These are phyloP conservation scores for Trichoderma guizhouense DNA, from an alignment of 2,329 filamentous ascomycete genomes.

Conservation along the genomic window DNA sequence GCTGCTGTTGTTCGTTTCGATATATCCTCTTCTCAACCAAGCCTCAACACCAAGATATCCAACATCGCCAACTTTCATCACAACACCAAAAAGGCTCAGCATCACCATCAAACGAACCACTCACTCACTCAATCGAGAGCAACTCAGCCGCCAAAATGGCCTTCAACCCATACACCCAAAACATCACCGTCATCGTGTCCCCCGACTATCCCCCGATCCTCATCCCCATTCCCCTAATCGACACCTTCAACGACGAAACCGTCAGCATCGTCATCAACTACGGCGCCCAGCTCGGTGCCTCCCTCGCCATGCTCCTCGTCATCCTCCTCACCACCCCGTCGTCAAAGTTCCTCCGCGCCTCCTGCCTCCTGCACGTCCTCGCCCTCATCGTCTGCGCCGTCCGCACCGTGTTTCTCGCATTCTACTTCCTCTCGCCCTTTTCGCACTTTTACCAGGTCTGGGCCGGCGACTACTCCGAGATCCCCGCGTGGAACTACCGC, in stretches of 20 bases:
- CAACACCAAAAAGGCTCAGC: not conserved
- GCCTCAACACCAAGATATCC: slow-evolving; percentile 3
- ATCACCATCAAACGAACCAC: not conserved
- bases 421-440: slow-evolving; percentile 60
- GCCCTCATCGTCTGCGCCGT: slow-evolving; percentile 59
- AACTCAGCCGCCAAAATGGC: slow-evolving; percentile 19
- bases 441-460: slow-evolving; percentile 60
- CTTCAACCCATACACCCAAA: slow-evolving; percentile 38
- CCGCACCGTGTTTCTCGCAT: slow-evolving; percentile 54
- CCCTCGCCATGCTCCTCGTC: slow-evolving; percentile 60
- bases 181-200: slow-evolving; percentile 32
- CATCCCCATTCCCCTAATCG: slow-evolving; percentile 34
- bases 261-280: slow-evolving; percentile 57
- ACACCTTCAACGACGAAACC: slow-evolving; percentile 32
- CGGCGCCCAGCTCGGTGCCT: slow-evolving; percentile 67
- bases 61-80: not conserved
- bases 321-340: slow-evolving; percentile 64
- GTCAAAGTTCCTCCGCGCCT: slow-evolving; percentile 59
- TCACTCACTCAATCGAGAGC: not conserved
- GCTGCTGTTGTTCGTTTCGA: not conserved
- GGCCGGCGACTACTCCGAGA: slow-evolving; percentile 49
- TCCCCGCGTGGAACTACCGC: slow-evolving; percentile 40
- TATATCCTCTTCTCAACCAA: not conserved
- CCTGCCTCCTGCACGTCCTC: slow-evolving; percentile 63
- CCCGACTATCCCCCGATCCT: slow-evolving; percentile 23